Conservation (phyloP, 164 flowering plant genomes). For the Euptelea pleiosperma region DNA sequence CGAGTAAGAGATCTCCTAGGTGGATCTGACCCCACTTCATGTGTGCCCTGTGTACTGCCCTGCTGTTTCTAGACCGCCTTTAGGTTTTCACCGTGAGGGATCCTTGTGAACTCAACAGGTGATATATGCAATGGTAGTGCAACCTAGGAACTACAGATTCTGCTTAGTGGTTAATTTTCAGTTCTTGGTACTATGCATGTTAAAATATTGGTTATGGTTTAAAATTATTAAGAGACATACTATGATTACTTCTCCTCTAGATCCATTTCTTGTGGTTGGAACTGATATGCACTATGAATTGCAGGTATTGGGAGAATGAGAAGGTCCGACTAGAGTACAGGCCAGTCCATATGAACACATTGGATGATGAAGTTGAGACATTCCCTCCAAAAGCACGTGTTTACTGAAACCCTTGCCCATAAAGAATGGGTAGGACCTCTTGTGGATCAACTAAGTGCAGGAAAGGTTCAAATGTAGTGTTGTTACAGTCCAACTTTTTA, state of each 20-base stretch:
- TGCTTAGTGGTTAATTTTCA: too few species aligned
- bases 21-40: too few species aligned
- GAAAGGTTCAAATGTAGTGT: constrained; percentile 14
- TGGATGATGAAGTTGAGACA: constrained; percentile 86
- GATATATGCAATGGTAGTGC: too few species aligned
- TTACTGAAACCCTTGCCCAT: constrained; percentile 34
- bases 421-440: background rate
- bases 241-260: background rate
- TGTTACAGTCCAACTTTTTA: constrained; percentile 3
- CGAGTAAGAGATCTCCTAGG: too few species aligned
- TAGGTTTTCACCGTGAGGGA: too few species aligned
- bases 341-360: constrained; percentile 91
- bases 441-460: background rate
- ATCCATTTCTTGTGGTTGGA: background rate
- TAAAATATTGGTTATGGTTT: too few species aligned
- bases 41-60: too few species aligned
- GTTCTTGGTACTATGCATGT: too few species aligned
- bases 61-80: too few species aligned
- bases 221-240: too few species aligned
- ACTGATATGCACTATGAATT: constrained; percentile 1
- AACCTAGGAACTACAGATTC: too few species aligned
- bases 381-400: constrained; percentile 97
- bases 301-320: constrained; percentile 89
- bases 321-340: constrained; percentile 81
- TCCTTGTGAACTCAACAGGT: too few species aligned